A percentile compares a stretch with the other conserved stretches of the same genome.
phyloP scores from a whole-genome alignment of 352 stramenopile species.

The Globisporangium cystogenes region DNA sequence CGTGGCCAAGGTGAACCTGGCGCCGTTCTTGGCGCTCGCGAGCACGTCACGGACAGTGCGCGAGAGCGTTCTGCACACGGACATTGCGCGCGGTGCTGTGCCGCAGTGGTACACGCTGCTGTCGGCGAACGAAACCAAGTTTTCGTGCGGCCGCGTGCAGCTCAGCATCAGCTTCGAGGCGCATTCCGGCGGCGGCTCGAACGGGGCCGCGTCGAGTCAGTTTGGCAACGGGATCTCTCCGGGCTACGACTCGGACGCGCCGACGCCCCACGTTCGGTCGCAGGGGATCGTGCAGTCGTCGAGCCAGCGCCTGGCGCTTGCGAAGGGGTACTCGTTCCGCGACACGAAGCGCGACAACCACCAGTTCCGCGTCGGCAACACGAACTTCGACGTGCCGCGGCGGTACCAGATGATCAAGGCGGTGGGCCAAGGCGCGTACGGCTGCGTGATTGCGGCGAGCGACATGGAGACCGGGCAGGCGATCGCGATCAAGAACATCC shows the following conservation, averaged over 20 bases:
- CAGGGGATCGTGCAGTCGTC: constrained; percentile 32
- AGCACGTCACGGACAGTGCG: constrained; percentile 76
- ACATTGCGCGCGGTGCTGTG: constrained; percentile 78
- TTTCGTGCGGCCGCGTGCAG: constrained; percentile 79
- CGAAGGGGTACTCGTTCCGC: constrained; percentile 76
- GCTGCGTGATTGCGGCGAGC: constrained; percentile 87
- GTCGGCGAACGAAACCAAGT: constrained; percentile 79
- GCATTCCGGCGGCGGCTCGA: constrained; percentile 12
- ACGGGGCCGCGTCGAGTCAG: background rate
- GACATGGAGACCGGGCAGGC: constrained; percentile 83
- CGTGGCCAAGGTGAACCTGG: constrained; percentile 84
- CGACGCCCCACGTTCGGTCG: constrained; percentile 47
- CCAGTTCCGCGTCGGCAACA: constrained; percentile 84
- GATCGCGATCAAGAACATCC: constrained; percentile 96
- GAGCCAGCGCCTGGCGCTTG: constrained; percentile 52
- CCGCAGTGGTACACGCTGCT: constrained; percentile 86
- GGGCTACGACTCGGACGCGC: constrained; percentile 38
- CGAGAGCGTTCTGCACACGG: constrained; percentile 77
- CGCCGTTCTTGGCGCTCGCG: constrained; percentile 79
- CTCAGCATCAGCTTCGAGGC: constrained; percentile 84
- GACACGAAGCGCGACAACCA: constrained; percentile 84
- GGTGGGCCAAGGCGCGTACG: constrained; percentile 89
- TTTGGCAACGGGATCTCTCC: constrained; percentile 23
- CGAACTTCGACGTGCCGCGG: constrained; percentile 79
- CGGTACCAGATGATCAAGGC: constrained; percentile 89